Evolutionary conservation across 129 eudicot species (phyloP), one percentile per base, ranked within the genome.

Genomic region (Rutidosis leptorrhynchoides): DNA sequence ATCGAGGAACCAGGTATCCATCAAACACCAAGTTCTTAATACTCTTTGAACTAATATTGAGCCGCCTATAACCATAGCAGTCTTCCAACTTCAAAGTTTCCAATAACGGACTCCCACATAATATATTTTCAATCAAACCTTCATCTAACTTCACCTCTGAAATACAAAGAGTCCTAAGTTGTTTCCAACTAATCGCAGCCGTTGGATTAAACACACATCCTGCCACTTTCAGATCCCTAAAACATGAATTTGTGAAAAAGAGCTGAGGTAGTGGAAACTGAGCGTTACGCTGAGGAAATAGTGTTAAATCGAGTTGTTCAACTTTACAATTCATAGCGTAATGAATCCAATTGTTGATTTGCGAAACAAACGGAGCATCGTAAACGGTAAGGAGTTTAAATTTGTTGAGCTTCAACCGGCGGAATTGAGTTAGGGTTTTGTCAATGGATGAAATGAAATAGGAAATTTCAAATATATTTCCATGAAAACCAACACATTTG

Each of bases 361-460:
- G 53, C 12, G 67, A 57, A 22, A 56, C 67, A 59, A 43, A 46
- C 17, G 20, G 40, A 33, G 15, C 14, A 55, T 42, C 22, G 32
- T 51, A 74, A 4, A 60, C 17, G 25, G 23, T 45, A 58, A 5
- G 3, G 6, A 74, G 29, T 58, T 2, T 3, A 16, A 67, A 58
- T 51, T 58, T 67, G 2, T 67, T 23, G 51, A 74, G 61, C 43
- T 66, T 58, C 30, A 23, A 5, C 32, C 23, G 54, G 37, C 17
- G 62, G 23, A 68, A 33, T 15, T 74, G 79, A 25, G 68, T 24
- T 74, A 67, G 60, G 62, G 79, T 66, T 67, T 74, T 58, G 73
- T 74, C 64, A 2, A 73, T 19, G 32, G 20, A 52, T 2, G 77
- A 54, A 51, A 33, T 2, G 53, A 46, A 46, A 16, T 46, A 0